Evolutionary conservation across 768 basidiomycete genomes (phyloP), one percentile per base, ranked within the genome.

Genomic region (Russula sp.): DNA sequence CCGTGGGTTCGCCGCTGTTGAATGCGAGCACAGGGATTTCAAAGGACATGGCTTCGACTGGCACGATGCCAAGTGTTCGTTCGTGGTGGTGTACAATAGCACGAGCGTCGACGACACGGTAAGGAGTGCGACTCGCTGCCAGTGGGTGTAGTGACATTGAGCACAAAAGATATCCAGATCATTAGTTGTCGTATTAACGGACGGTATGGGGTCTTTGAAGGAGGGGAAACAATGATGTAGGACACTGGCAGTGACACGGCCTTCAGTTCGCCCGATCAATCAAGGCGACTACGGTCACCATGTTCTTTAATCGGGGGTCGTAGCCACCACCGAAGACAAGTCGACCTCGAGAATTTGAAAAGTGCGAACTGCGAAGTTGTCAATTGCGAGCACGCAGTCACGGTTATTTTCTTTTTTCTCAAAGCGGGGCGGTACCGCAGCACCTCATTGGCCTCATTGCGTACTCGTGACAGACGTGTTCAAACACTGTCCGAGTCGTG

Each of bases 21-120:
- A 89, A 92, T 0, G 94, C 95, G 22, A 99, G 76, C 1, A 98
- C 89, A 0, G 95, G 94, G 0, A 98, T 74, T 3, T 94, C 92
- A 53, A 90, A 94, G 9, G 86, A 82, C 94, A 98, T 98, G 0
- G 85, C 94, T 74, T 99, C 96, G 3, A 98, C 83, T 2, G 97
- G 96, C 0, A 89, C 95, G 69, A 99, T 98, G 1, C 96, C 97
- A 73, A 97, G 73, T 99, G 96, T 71, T 99, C 96, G 74, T 96
- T 96, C 9, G 83, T 78, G 0, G 96, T 96, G 0, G 96, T 99
- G 73, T 99, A 99, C 7, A 99, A 80, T 0, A 98, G 79, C 0
- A 84, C 90, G 18, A 84, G 75, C 0, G 92, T 91, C 5, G 81
- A 82, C 0, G 83, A 73, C 5, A 84, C 81, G 14, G 77, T 83